These are phyloP conservation scores for Gossypium anomalum DNA, from an alignment of 345 rosid species.

Conservation along the genomic window DNA sequence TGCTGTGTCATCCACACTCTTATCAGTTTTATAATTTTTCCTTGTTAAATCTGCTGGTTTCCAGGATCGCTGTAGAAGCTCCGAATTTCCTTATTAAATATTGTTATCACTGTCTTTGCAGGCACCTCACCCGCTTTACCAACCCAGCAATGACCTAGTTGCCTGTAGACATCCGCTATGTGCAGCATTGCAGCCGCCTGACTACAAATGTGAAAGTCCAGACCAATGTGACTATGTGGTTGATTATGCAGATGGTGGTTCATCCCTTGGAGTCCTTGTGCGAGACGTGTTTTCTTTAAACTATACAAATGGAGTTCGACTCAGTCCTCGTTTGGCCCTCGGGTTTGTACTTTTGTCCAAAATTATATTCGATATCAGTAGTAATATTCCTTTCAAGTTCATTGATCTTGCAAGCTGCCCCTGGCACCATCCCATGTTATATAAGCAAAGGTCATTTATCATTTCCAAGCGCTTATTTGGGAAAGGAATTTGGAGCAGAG, in stretches of 20 bases:
- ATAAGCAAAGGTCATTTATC: neutral
- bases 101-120: conserved; percentile 24
- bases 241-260: conserved; percentile 89
- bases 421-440: neutral
- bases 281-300: conserved; percentile 65
- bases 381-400: neutral
- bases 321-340: conserved; percentile 63
- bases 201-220: conserved; percentile 49
- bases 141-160: conserved; percentile 64
- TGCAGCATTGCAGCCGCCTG: conserved; percentile 54
- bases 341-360: conserved; percentile 42
- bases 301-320: conserved; percentile 45
- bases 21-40: neutral
- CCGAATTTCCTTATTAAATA: neutral
- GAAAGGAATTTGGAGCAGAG: neutral
- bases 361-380: neutral
- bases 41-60: conserved; percentile 1
- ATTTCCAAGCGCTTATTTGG: neutral
- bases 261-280: conserved; percentile 87
- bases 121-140: conserved; percentile 91
- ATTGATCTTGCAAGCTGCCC: neutral
- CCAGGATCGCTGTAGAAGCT: neutral
- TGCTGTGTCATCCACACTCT: neutral
- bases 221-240: conserved; percentile 88
- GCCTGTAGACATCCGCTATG: conserved; percentile 71